A percentile compares a stretch with the other conserved stretches of the same genome.
Conservation (phyloP, 2,329 filamentous ascomycete genomes). For the Septoria linicola region DNA sequence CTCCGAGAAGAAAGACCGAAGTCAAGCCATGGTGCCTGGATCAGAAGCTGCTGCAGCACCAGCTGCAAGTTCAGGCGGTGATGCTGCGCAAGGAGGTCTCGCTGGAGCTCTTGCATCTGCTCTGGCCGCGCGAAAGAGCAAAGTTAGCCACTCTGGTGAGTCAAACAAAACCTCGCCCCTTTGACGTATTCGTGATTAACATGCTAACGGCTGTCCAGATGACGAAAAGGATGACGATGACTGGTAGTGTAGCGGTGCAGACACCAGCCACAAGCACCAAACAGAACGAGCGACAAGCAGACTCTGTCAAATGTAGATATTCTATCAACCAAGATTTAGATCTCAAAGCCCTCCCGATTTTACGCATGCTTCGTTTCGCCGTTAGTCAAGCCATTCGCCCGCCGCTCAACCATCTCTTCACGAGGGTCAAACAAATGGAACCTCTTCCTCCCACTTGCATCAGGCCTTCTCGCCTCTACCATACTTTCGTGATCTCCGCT, state of each 20-base stretch:
- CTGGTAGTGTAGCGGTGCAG: constrained; percentile 50
- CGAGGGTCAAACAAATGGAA: constrained; percentile 13
- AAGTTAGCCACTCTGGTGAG: constrained; percentile 93
- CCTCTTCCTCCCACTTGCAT: constrained; percentile 29
- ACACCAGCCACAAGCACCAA: not conserved
- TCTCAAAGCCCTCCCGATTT: not conserved
- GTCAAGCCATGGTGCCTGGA: constrained; percentile 61
- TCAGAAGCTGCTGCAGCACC: constrained; percentile 54
- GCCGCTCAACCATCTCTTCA: not conserved
- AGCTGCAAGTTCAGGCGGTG: constrained; percentile 53
- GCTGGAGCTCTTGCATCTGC: constrained; percentile 70
- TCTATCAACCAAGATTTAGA: not conserved
- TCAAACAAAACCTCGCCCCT: constrained; percentile 36
- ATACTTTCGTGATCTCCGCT: constrained; percentile 19
- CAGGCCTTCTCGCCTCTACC: constrained; percentile 23
- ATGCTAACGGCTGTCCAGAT: constrained; percentile 51
- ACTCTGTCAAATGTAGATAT: not conserved
- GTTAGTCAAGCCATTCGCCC: not conserved
- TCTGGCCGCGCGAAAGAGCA: constrained; percentile 81
- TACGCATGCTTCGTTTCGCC: not conserved
- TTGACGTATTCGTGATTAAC: not conserved
- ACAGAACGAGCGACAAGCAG: not conserved
- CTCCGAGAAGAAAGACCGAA: constrained; percentile 68
- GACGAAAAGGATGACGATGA: constrained; percentile 76
- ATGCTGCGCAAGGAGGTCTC: constrained; percentile 49